These are phyloP conservation scores for Theobroma cacao DNA, from an alignment of 345 rosid genomes.

Conservation along the genomic window DNA sequence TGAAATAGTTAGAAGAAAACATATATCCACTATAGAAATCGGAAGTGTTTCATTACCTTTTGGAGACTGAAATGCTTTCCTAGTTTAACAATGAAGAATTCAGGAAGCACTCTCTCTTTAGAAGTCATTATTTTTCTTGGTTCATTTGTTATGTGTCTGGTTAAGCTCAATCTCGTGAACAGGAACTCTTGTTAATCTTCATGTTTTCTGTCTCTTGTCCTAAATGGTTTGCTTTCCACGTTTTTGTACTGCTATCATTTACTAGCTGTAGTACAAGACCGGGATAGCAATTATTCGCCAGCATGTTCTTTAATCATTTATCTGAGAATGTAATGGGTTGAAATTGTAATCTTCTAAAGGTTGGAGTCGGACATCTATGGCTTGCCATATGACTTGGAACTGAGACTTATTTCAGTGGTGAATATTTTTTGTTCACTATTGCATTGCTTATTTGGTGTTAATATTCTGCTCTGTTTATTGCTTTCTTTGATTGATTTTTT, in stretches of 20 bases:
- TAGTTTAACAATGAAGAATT: neutral
- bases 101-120: slow-evolving; percentile 8
- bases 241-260: neutral
- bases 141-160: slow-evolving; percentile 1
- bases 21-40: neutral
- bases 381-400: neutral
- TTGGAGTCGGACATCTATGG: neutral
- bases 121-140: neutral
- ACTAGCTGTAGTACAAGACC: neutral
- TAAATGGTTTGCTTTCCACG: neutral
- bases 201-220: neutral
- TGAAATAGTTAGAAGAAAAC: neutral
- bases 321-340: neutral
- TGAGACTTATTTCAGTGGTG: no score
- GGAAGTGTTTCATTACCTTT: neutral
- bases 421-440: neutral
- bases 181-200: neutral
- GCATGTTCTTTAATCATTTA: neutral
- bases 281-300: neutral
- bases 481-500: neutral
- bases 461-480: neutral
- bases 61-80: neutral
- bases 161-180: neutral
- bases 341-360: neutral
- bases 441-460: neutral